Percentiles rank a stretch among this genome's conserved stretches.
phyloP scores from a whole-genome alignment of 169 alveolate genomes.

The Plasmodium reichenowi region DNA sequence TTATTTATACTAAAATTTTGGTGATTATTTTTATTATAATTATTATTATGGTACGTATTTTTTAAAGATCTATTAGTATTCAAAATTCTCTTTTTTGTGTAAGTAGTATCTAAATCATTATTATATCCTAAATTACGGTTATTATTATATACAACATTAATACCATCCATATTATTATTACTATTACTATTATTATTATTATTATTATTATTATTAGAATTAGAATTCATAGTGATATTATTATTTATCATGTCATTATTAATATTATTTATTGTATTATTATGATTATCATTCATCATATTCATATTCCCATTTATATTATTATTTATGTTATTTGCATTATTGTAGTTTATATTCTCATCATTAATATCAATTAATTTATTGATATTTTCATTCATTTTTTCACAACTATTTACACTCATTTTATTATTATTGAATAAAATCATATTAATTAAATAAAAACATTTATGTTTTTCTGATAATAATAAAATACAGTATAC shows the following conservation, averaged over 20 bases:
- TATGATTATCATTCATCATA: not conserved
- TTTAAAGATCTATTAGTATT: not conserved
- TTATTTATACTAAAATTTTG: conserved; percentile 19
- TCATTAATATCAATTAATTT: not conserved
- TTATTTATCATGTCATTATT: not conserved
- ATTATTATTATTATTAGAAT: not conserved
- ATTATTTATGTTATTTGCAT: not conserved
- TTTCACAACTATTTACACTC: not conserved
- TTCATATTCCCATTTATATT: not conserved
- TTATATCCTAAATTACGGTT: not conserved
- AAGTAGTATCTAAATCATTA: conserved; percentile 8
- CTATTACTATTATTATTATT: not conserved
- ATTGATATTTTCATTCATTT: not conserved
- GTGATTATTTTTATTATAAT: conserved; percentile 10
- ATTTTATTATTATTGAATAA: not conserved
- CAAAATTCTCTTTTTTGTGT: not conserved
- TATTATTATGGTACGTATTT: not conserved
- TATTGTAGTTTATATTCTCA: not conserved
- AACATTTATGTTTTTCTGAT: not conserved
- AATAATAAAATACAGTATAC: not conserved
- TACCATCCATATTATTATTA: not conserved
- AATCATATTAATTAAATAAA: not conserved
- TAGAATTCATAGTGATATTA: not conserved
- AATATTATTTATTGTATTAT: not conserved
- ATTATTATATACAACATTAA: not conserved